These are phyloP conservation scores for Teratosphaeriaceae sp. DNA, from an alignment of 2,329 filamentous ascomycete species.

Conservation along the genomic window DNA sequence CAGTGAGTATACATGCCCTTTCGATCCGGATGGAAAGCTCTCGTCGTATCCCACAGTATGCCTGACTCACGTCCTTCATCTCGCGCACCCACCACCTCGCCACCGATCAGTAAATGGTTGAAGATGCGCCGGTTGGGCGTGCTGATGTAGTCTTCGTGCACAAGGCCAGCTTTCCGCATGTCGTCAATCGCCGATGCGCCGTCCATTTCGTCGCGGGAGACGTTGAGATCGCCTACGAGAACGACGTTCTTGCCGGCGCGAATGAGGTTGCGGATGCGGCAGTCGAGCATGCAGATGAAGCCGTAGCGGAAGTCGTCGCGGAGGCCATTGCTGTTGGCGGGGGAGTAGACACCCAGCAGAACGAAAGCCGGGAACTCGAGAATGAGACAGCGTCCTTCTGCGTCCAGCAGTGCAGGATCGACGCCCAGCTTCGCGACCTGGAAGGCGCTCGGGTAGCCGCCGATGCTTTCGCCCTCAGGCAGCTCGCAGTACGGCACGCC, in stretches of 20 bases:
- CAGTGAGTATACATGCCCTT: slow-evolving; percentile 95
- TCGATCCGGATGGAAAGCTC: slow-evolving; percentile 71
- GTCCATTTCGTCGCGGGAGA: slow-evolving; percentile 63
- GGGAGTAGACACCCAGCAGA: slow-evolving; percentile 85
- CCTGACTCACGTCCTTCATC: slow-evolving; percentile 64
- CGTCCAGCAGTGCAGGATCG: slow-evolving; percentile 70
- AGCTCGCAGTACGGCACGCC: slow-evolving; percentile 67
- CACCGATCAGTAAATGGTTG: slow-evolving; percentile 75
- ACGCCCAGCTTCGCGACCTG: slow-evolving; percentile 59
- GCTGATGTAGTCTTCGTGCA: slow-evolving; percentile 65
- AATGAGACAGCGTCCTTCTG: slow-evolving; percentile 84
- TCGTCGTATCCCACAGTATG: slow-evolving; percentile 75
- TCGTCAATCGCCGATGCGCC: slow-evolving; percentile 66
- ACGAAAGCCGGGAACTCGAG: slow-evolving; percentile 95
- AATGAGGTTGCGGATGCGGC: slow-evolving; percentile 75
- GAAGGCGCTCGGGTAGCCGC: slow-evolving; percentile 69
- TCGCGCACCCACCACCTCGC: slow-evolving; percentile 58
- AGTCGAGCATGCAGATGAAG: slow-evolving; percentile 75
- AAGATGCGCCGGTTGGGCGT: slow-evolving; percentile 68
- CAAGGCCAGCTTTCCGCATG: slow-evolving; percentile 62
- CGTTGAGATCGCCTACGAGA: slow-evolving; percentile 83
- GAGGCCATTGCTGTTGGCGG: slow-evolving; percentile 78
- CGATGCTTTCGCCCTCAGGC: slow-evolving; percentile 67
- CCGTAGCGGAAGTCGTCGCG: slow-evolving; percentile 74
- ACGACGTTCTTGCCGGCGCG: slow-evolving; percentile 77